These are phyloP conservation scores for Aspergillus nomiae DNA, from an alignment of 2,329 filamentous ascomycete genomes.

Conservation along the genomic window DNA sequence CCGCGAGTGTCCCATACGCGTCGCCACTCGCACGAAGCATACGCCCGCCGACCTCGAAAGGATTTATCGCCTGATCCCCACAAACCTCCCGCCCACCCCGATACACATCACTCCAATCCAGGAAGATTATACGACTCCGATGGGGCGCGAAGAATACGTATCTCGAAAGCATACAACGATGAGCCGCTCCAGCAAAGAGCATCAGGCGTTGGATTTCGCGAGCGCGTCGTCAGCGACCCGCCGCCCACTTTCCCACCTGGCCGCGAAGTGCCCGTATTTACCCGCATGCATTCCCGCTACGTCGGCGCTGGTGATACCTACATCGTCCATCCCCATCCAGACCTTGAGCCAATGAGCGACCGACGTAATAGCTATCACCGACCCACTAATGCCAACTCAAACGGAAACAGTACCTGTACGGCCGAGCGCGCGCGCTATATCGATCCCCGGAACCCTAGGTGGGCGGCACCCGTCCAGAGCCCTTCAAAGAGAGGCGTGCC, in stretches of 20 bases:
- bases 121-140: conserved; percentile 23
- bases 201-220: conserved; percentile 12
- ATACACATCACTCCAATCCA: conserved; percentile 9
- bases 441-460: conserved; percentile 5
- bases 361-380: conserved; percentile 26
- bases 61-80: conserved; percentile 30
- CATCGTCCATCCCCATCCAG: conserved; percentile 25
- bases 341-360: conserved; percentile 28
- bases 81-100: conserved; percentile 12
- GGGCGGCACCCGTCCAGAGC: conserved; percentile 6
- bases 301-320: conserved; percentile 16
- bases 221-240: conserved; percentile 20
- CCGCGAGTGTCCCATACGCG: conserved; percentile 26
- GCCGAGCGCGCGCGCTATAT: conserved; percentile 2
- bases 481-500: conserved; percentile 4
- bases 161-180: conserved; percentile 15
- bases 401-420: neutral
- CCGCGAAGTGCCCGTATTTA: conserved; percentile 13
- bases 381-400: conserved; percentile 17
- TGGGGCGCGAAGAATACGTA: conserved; percentile 17
- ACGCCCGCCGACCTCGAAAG: conserved; percentile 30
- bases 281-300: conserved; percentile 19
- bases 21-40: conserved; percentile 42
- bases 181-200: conserved; percentile 16
- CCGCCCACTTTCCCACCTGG: conserved; percentile 11